A percentile compares a stretch with the other conserved stretches of the same genome.
Evolutionary conservation across 2,329 filamentous ascomycete genomes (phyloP).

Genomic region (Dendrostoma leiphaemia): DNA sequence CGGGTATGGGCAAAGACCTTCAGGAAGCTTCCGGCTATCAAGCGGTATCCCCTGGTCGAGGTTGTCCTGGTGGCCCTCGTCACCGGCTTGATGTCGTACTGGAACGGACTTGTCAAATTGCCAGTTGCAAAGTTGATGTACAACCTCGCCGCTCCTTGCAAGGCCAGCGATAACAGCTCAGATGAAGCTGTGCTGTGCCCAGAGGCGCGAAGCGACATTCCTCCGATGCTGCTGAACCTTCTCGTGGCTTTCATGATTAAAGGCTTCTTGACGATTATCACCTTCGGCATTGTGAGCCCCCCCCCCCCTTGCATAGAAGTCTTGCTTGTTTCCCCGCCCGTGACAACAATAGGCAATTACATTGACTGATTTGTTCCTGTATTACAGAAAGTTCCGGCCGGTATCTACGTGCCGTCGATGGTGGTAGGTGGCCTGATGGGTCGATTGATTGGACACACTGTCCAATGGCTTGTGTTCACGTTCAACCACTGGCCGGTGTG

Average conservation of each 20-base stretch:
- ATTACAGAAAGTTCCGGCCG: constrained; percentile 78
- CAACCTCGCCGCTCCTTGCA: constrained; percentile 86
- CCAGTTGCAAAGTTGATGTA: constrained; percentile 88
- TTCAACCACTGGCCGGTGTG: constrained; percentile 73
- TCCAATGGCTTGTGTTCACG: constrained; percentile 76
- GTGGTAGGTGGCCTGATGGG: constrained; percentile 93
- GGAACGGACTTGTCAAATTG: constrained; percentile 87
- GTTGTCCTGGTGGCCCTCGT: constrained; percentile 83
- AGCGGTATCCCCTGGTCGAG: constrained; percentile 79
- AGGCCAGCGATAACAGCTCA: constrained; percentile 62
- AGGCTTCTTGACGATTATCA: constrained; percentile 81
- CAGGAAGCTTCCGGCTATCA: constrained; percentile 76
- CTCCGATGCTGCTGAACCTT: constrained; percentile 69
- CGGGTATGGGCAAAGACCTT: constrained; percentile 87
- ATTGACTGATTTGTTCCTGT: not conserved
- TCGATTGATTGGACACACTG: constrained; percentile 78
- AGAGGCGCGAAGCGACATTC: constrained; percentile 69
- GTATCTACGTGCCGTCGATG: constrained; percentile 98
- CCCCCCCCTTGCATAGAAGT: too few relatives aligned
- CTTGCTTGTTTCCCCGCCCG: too few relatives aligned
- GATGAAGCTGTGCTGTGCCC: constrained; percentile 77
- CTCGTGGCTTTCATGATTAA: constrained; percentile 85
- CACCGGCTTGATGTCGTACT: constrained; percentile 84
- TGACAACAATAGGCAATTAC: too few relatives aligned
- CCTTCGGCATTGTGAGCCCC: constrained; percentile 75